A percentile compares a stretch with the other conserved stretches of the same genome.
phyloP scores from a whole-genome alignment of 306 rosid species.

The Pyrus communis region DNA sequence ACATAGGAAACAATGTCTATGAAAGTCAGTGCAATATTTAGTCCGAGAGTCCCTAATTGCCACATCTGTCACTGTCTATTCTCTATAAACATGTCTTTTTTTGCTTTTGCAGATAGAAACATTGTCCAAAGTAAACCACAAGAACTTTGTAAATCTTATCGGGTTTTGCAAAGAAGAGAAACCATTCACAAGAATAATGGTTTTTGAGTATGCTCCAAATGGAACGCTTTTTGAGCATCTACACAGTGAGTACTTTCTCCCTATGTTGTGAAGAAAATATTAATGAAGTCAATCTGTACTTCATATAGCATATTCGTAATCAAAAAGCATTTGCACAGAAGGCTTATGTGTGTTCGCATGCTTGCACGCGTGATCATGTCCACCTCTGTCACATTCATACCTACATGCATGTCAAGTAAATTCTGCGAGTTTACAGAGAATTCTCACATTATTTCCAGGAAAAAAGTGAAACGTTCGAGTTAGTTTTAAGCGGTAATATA shows the following conservation, averaged over 20 bases:
- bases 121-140: conserved; percentile 77
- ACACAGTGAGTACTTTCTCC: conserved; percentile 51
- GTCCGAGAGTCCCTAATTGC: conserved; percentile 1
- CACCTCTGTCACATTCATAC: neutral
- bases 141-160: conserved; percentile 76
- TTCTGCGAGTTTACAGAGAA: neutral
- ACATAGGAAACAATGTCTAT: conserved; percentile 7
- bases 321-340: neutral
- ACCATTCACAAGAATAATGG: conserved; percentile 94
- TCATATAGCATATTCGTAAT: neutral
- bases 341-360: neutral
- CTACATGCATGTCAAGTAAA: neutral
- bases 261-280: neutral
- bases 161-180: conserved; percentile 79
- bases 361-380: neutral
- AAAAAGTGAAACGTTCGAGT: no score
- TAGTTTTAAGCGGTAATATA: neutral
- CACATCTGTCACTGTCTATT: neutral
- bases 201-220: conserved; percentile 94
- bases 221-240: conserved; percentile 90
- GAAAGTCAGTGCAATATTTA: neutral
- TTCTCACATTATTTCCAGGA: neutral
- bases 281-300: neutral
- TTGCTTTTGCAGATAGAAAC: conserved; percentile 50
- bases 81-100: neutral